Base-by-base conservation (phyloP, 179 eudicot genomes). In the Kewa caespitosa region DNA sequence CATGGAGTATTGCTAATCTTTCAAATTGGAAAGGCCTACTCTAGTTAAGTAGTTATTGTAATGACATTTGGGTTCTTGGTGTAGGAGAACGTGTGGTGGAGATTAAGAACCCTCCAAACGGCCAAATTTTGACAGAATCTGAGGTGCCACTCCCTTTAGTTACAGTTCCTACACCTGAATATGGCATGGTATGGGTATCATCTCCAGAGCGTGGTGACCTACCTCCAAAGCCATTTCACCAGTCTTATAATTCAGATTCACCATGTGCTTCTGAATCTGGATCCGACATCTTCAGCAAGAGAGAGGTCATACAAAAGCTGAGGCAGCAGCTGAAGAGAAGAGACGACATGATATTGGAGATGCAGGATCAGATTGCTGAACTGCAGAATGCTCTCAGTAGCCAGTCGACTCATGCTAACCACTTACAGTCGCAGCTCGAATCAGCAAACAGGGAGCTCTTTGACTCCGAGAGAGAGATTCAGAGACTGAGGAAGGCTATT, bases 231-330 rank as follows among this genome's bases (percentile, higher is more conserved):
- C 97, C 91, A 48, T 90, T 87, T 69, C 91, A 90, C 71, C 91
- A 82, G 30, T 92, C 97, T 28, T 89, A 89, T 83, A 88, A 88
- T 84, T 93, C 94, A 4, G 93, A 89, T 73, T 95, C 99, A 3
- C 97, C 97, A 65, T 86, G 89, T 80, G 90, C 89, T 73, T 95
- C 99, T 3, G 99, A 95, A 74, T 90, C 95, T 27, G 97, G 99
- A 18, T 95, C 99, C 3, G 99, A 95, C 76, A 86, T 95, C 67
- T 95, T 84, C 82, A 91, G 87, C 90, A 95, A 95, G 79, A 83
- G 97, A 75, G 99, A 95, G 66, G 99, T 93, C 46, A 89, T 95
- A 54, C 99, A 95, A 68, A 95, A 93, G 80, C 92, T 95, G 76
- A 90, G 99, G 66, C 97, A 86, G 66, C 99, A 95, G 84, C 61